A percentile compares a stretch with the other conserved stretches of the same genome.
Conservation (phyloP, 192 early-diverging fungal genomes). For the Coemansia sp. region DNA sequence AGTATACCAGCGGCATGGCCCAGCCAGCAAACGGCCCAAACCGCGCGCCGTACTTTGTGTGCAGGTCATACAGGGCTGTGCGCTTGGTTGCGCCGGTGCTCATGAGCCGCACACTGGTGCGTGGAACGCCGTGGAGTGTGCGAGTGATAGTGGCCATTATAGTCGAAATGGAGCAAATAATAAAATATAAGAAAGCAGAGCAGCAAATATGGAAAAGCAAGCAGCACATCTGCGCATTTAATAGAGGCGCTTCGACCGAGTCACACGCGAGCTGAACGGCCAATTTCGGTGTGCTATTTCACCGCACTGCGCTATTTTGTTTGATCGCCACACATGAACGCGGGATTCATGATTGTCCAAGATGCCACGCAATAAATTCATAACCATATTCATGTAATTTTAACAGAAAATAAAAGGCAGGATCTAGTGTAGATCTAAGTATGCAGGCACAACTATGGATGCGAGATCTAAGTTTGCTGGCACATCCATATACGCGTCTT, state of each 20-base stretch:
- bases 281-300: background rate
- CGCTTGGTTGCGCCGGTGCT: constrained; percentile 56
- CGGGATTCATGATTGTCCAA: too few species aligned
- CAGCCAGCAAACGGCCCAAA: constrained; percentile 98
- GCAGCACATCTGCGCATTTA: background rate
- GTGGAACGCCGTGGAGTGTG: constrained; percentile 5
- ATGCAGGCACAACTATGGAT: too few species aligned
- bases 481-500: constrained; percentile 99
- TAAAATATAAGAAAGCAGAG: background rate
- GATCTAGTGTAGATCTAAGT: background rate
- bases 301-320: background rate
- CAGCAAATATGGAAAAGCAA: background rate
- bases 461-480: constrained; percentile 14
- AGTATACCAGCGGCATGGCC: constrained; percentile 94
- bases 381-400: too few species aligned
- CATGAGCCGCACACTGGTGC: constrained; percentile 25
- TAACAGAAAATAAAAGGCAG: background rate
- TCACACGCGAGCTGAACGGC: constrained; percentile 3
- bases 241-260: background rate
- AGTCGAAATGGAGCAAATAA: background rate
- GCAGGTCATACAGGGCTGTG: constrained; percentile 90
- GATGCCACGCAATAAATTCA: too few species aligned
- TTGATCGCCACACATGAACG: too few species aligned
- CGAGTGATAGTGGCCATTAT: constrained; percentile 3
- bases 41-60: constrained; percentile 87